Evolutionary conservation across 2,329 filamentous ascomycete genomes (phyloP), one percentile per base, ranked within the genome.

Genomic region (Rhinocladiella similis): DNA sequence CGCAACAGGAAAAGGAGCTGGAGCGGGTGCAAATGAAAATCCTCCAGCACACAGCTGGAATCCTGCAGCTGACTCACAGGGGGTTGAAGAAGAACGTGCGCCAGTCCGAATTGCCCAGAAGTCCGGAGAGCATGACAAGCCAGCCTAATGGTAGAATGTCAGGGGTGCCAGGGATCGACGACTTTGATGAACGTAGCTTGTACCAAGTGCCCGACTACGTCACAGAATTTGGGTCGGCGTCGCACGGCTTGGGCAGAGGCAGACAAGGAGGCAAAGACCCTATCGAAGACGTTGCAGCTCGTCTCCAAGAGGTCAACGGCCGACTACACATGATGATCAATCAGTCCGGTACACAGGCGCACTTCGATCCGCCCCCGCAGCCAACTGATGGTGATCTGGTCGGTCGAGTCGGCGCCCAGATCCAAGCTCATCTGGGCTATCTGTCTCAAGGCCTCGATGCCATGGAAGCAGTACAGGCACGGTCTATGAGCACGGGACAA

Each of bases 11-110:
- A 72, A 89, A 89, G 71, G 79, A 88, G 63, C 77, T 88, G 57
- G 86, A 91, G 75, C 82, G 88, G 56, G 83, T 90, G 7, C 89
- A 95, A 67, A 83, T 83, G 65, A 84, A 85, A 60, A 76, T 99
- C 43, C 77, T 97, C 49, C 86, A 93, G 70, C 94, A 99, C 70
- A 97, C 93, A 0, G 92, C 94, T 13, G 93, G 90, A 43, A 90
- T 99, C 38, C 77, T 99, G 52, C 91, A 96, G 69, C 83, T 96
- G 72, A 95, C 92, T 7, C 92, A 97, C 73, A 88, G 87, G 65
- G 85, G 83, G 0, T 79, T 88, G n/a, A 78, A 80, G 56, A 88
- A 83, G 67, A 83, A 82, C 63, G 71, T 76, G 6, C 74, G 78
- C 49, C 73, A 73, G 29, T 63, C 57, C 18, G 62, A 65, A 22